Base-by-base conservation (phyloP, 2,329 filamentous ascomycete species). In the Fusarium chuoi region DNA sequence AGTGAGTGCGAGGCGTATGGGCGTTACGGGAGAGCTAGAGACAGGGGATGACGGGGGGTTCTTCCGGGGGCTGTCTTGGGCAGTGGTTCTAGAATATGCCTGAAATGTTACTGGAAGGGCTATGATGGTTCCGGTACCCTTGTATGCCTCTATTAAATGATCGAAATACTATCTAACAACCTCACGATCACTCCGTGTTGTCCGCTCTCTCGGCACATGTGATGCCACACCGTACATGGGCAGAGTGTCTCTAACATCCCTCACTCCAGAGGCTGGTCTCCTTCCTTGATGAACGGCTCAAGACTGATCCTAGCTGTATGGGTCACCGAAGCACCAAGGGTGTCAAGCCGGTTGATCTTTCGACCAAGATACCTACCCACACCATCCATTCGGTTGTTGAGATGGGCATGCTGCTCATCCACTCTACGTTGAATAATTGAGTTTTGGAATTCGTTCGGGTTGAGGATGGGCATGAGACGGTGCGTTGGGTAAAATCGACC, bases 401-500 rank as follows among this genome's bases (percentile, higher is more conserved):
- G 82, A 57, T 86, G 86, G 8, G 83, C 81, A 64, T 85, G 82
- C 51, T 85, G 84, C 38, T 87, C 85, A 38, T 84, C 82, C 35
- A 88, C 79, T 41, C 81, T 77, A 45, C 84, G 83, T 42, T 81
- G 79, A 30, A 79, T 75, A 39, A 85, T 70, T 22, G 83, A 81
- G 9, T 79, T 78, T 45, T 84, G 79, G 65, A 84, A 85, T 10
- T 78, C 79, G 4, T 75, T 77, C 15, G 82, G 81, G 45, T 87
- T 83, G 60, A 89, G 80, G 62, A 89, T 84, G 22, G 84, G 84
- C 79, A 89, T 86, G 41, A 90, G 82, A 65, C 84, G 83, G 65
- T 85, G 81, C n/a, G 87, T 87, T 22, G 88, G 86, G 80, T 90
- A 90, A 80, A 90, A 90, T n/a, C 89, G 83, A 57, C 89, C 89